Evolutionary conservation across 305 asterid genomes (phyloP).

Genomic region (Fraxinus platypoda): DNA sequence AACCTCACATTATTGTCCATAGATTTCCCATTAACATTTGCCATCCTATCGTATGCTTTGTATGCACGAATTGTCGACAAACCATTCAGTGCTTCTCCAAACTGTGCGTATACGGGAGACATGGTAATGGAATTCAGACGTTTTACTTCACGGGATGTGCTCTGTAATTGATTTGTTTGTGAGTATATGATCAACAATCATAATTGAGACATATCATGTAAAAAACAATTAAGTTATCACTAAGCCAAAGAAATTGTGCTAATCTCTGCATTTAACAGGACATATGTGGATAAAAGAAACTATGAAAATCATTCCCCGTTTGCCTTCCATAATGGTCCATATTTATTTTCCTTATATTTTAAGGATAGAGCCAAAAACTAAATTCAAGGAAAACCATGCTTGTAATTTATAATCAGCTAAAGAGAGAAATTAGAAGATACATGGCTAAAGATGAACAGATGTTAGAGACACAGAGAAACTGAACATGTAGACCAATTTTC

Average conservation of each 20-base stretch:
- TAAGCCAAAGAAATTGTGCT: background rate
- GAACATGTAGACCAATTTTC: background rate
- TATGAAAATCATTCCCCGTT: background rate
- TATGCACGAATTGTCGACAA: conserved; percentile 89
- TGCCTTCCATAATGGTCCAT: background rate
- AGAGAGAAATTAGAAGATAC: background rate
- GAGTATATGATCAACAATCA: background rate
- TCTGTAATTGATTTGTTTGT: conserved; percentile 46
- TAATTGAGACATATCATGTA: background rate
- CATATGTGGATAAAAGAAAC: background rate
- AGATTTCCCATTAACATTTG: conserved; percentile 68
- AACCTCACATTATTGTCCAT: conserved; percentile 88
- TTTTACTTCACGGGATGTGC: conserved; percentile 97
- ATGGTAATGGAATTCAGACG: conserved; percentile 89
- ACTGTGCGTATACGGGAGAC: conserved; percentile 97
- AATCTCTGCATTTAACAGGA: background rate
- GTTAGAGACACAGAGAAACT: background rate
- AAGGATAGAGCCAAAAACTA: background rate
- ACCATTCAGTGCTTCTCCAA: conserved; percentile 93
- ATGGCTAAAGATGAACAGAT: background rate
- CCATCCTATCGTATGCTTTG: conserved; percentile 90
- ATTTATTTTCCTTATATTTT: background rate
- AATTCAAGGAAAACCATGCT: background rate
- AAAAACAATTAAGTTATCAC: background rate
- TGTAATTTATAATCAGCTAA: background rate